Conservation (phyloP, 225 moss, liverwort and hornwort genomes). For the Physcomitrium patens region DNA sequence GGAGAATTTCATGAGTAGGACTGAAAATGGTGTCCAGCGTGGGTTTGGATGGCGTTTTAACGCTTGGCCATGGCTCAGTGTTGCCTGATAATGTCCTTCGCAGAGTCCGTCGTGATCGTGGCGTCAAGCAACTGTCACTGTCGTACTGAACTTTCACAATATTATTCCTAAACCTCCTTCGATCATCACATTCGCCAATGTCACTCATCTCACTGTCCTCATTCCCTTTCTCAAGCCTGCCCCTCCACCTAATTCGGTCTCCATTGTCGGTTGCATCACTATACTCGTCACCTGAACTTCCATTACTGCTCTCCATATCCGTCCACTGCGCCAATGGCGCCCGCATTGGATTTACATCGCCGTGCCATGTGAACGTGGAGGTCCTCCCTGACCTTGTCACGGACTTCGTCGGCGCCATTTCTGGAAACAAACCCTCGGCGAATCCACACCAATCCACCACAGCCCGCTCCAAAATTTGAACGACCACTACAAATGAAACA, state of each 20-base stretch:
- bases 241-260: not conserved
- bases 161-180: slow-evolving; percentile 20
- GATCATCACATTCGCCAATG: slow-evolving; percentile 13
- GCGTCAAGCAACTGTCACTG: slow-evolving; percentile 42
- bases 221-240: slow-evolving; percentile 4
- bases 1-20: slow-evolving; percentile 55
- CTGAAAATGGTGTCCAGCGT: slow-evolving; percentile 47
- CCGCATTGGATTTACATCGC: slow-evolving; percentile 19
- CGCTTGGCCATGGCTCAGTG: slow-evolving; percentile 24
- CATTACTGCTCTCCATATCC: slow-evolving; percentile 37
- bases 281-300: slow-evolving; percentile 40
- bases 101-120: slow-evolving; percentile 57
- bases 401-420: slow-evolving; percentile 25
- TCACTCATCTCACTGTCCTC: slow-evolving; percentile 31
- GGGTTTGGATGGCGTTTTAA: slow-evolving; percentile 11
- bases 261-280: slow-evolving; percentile 22
- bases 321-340: slow-evolving; percentile 31
- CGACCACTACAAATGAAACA: no score
- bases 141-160: slow-evolving; percentile 30
- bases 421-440: not conserved
- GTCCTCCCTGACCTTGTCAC: slow-evolving; percentile 29
- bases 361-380: slow-evolving; percentile 34
- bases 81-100: slow-evolving; percentile 30
- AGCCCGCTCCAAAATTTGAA: no score
- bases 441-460: no score